Evolutionary conservation across 2,329 filamentous ascomycete species (phyloP).

Genomic region (Fusarium chuoi): DNA sequence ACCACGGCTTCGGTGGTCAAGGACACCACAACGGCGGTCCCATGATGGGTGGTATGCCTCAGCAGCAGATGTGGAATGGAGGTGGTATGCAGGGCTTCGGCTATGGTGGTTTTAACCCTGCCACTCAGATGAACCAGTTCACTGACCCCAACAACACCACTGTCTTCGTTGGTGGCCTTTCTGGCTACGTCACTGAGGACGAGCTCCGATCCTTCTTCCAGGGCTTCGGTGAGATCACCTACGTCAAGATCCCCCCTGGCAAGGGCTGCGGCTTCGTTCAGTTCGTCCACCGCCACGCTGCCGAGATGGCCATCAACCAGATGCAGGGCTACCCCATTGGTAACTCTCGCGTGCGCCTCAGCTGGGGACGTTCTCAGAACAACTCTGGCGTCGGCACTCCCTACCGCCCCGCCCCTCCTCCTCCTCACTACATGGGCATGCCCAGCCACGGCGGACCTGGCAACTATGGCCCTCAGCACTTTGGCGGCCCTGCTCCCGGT

Average conservation of each 20-base stretch:
- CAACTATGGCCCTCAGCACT: conserved; percentile 59
- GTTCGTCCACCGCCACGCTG: conserved; percentile 97
- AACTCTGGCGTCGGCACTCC: conserved; percentile 98
- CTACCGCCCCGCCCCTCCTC: conserved; percentile 88
- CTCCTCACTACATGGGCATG: conserved; percentile 65
- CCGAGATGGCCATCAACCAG: conserved; percentile 99
- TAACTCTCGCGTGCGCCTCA: conserved; percentile 96
- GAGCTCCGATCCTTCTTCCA: conserved; percentile 99
- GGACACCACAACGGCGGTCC: conserved; percentile 57
- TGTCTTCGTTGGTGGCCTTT: conserved; percentile 96
- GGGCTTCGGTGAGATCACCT: conserved; percentile 98
- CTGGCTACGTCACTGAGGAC: conserved; percentile 98
- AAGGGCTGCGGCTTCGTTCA: conserved; percentile 99
- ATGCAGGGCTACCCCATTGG: conserved; percentile 99
- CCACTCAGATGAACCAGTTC: conserved; percentile 92
- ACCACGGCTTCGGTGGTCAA: conserved; percentile 53
- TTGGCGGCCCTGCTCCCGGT: conserved; percentile 56
- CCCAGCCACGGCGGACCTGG: conserved; percentile 56
- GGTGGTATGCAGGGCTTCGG: conserved; percentile 47
- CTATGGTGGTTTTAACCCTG: conserved; percentile 59
- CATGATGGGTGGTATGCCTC: conserved; percentile 60
- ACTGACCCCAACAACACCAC: conserved; percentile 99
- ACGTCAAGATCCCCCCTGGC: conserved; percentile 99
- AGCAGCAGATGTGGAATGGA: conserved; percentile 55
- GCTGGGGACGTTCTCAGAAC: conserved; percentile 98